Conservation (phyloP, 768 basidiomycete genomes). For the Russula abietina region DNA sequence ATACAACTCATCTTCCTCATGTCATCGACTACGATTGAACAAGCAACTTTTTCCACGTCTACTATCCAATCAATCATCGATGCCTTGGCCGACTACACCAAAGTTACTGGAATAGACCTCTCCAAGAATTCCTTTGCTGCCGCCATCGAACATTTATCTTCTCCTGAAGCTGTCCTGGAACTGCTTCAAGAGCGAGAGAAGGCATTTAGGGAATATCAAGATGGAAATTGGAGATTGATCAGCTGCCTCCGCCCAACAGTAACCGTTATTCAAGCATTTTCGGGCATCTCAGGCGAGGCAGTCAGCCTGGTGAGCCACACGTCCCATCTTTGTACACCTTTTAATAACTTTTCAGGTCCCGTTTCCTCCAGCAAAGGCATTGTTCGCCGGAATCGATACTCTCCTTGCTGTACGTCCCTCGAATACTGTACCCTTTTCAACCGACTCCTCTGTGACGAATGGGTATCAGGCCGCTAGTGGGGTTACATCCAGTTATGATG, state of each 20-base stretch:
- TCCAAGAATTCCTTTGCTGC: not conserved
- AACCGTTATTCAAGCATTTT: not conserved
- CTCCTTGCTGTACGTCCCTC: not conserved
- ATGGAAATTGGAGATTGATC: not conserved
- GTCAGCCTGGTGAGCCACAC: not conserved
- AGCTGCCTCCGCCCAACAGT: not conserved
- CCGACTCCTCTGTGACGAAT: not conserved
- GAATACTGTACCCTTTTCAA: not conserved
- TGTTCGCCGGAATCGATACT: not conserved
- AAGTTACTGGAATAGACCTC: not conserved
- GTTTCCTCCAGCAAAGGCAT: not conserved
- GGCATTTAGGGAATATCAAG: not conserved
- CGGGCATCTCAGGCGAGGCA: not conserved
- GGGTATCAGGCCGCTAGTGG: not conserved
- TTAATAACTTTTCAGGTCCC: not conserved
- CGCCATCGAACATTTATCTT: not conserved
- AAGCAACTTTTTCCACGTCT: not conserved
- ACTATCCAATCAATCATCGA: not conserved
- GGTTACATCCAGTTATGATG: conserved; percentile 3
- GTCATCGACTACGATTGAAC: not conserved
- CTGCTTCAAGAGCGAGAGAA: not conserved
- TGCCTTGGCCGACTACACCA: not conserved
- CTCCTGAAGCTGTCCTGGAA: not conserved
- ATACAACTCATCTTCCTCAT: not conserved
- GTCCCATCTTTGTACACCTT: too few relatives aligned